phyloP scores from a whole-genome alignment of 2,329 filamentous ascomycete species.

The Penicillium paneum region DNA sequence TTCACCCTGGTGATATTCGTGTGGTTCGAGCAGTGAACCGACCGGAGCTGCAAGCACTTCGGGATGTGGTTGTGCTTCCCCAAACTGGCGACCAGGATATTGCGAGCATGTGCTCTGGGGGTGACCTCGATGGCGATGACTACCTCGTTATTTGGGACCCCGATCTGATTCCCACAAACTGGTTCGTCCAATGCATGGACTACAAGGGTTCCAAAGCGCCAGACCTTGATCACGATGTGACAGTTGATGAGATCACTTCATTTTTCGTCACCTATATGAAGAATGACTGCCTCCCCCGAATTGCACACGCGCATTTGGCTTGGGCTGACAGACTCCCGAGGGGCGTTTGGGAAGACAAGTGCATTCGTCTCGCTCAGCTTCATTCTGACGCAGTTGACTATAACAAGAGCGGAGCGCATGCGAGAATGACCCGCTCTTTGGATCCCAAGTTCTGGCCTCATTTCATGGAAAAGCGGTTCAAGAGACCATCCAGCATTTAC shows the following conservation, averaged over 20 bases:
- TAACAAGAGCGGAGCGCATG: slow-evolving; percentile 80
- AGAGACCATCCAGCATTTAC: slow-evolving; percentile 54
- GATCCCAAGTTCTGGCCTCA: slow-evolving; percentile 71
- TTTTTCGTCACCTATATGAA: slow-evolving; percentile 95
- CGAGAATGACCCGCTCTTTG: slow-evolving; percentile 61
- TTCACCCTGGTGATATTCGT: slow-evolving; percentile 89
- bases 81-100: slow-evolving; percentile 78
- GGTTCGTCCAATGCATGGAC: slow-evolving; percentile 75
- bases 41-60: slow-evolving; percentile 69
- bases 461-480: slow-evolving; percentile 71
- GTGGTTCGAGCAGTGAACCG: slow-evolving; percentile 80
- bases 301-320: slow-evolving; percentile 79
- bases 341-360: slow-evolving; percentile 67
- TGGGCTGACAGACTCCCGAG: slow-evolving; percentile 62
- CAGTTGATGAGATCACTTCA: slow-evolving; percentile 67
- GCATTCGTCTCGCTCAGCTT: slow-evolving; percentile 70
- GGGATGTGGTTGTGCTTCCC: slow-evolving; percentile 84
- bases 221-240: slow-evolving; percentile 61
- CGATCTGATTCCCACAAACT: slow-evolving; percentile 64
- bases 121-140: slow-evolving; percentile 93
- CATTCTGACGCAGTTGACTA: slow-evolving; percentile 95
- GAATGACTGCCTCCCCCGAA: slow-evolving; percentile 74
- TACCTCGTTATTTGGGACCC: slow-evolving; percentile 92
- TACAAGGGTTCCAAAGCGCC: slow-evolving; percentile 60
- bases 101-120: slow-evolving; percentile 91